phyloP scores from a whole-genome alignment of 2,329 filamentous ascomycete species.

The Sclerotiophoma versabilis region DNA sequence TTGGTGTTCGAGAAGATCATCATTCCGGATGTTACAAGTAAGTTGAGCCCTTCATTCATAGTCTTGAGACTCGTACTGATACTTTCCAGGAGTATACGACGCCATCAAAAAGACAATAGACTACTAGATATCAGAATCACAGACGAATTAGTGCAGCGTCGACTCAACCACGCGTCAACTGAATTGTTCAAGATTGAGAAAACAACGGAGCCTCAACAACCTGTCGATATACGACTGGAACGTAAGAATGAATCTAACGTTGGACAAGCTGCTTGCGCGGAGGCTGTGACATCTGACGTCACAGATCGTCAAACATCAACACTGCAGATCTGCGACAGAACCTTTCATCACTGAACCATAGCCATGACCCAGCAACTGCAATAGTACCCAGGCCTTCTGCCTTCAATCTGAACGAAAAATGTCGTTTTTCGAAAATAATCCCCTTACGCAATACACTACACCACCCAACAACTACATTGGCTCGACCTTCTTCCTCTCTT shows the following conservation, averaged over 20 bases:
- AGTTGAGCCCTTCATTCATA: conserved; percentile 53
- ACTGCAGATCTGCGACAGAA: neutral
- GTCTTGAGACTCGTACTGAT: neutral
- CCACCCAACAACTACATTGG: conserved; percentile 42
- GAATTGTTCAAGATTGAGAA: too few relatives aligned
- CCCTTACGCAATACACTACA: conserved; percentile 12
- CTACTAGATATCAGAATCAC: conserved; percentile 40
- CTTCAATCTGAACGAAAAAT: neutral
- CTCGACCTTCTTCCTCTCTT: conserved; percentile 39
- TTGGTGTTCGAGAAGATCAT: conserved; percentile 75
- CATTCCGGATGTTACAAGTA: conserved; percentile 85
- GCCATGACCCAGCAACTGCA: neutral
- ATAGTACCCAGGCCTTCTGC: neutral
- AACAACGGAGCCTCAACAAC: neutral
- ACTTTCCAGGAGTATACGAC: conserved; percentile 55
- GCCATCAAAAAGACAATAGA: conserved; percentile 56
- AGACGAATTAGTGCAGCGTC: neutral
- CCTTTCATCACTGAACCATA: neutral
- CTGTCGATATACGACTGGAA: neutral
- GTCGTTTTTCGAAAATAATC: neutral
- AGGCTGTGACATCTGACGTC: conserved; percentile 39
- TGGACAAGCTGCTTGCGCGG: neutral
- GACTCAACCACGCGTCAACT: neutral
- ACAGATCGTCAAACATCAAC: conserved; percentile 20
- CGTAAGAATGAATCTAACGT: neutral